These are phyloP conservation scores for Pharus latifolius DNA, from an alignment of 176 grass and related monocot species.

Conservation along the genomic window DNA sequence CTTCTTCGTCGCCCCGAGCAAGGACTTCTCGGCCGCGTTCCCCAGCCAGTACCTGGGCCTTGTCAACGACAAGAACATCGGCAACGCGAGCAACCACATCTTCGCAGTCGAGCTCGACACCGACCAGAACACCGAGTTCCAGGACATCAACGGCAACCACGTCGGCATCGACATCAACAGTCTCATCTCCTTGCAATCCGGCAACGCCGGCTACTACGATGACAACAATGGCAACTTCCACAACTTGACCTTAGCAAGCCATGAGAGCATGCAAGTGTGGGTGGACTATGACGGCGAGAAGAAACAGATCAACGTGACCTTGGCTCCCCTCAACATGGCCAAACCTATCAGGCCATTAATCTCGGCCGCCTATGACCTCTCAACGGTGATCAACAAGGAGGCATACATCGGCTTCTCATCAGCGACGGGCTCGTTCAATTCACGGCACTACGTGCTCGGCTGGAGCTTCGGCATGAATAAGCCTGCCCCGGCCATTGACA, in stretches of 20 bases:
- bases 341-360: conserved; percentile 23
- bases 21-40: background rate
- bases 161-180: conserved; percentile 32
- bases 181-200: background rate
- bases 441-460: conserved; percentile 29
- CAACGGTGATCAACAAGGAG: background rate
- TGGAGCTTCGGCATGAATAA: conserved; percentile 56
- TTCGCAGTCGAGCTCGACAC: conserved; percentile 36
- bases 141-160: conserved; percentile 26
- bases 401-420: conserved; percentile 22
- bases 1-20: conserved; percentile 12
- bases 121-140: background rate
- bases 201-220: background rate
- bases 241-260: background rate
- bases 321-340: conserved; percentile 2
- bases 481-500: conserved; percentile 14
- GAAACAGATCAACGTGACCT: background rate
- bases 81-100: background rate
- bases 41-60: conserved; percentile 24
- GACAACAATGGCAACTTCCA: background rate
- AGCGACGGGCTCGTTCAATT: background rate
- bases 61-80: background rate
- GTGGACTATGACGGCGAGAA: conserved; percentile 5
- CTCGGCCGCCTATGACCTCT: background rate
- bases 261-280: conserved; percentile 17